Conservation (phyloP, 805 yeast species). For the Ogataea philodendri region DNA sequence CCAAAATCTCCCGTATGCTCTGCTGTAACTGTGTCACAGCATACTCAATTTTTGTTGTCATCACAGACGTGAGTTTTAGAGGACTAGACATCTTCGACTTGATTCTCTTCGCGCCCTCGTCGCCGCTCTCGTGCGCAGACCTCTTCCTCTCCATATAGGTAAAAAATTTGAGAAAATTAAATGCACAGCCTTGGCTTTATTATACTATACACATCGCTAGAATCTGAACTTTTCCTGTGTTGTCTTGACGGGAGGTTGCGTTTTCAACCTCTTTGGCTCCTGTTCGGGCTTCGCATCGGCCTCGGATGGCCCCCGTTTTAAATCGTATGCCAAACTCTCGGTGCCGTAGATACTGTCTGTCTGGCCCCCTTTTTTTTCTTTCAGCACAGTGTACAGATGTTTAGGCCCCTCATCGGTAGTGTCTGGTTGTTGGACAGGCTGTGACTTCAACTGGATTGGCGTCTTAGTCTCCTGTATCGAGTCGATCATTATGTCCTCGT, state of each 20-base stretch:
- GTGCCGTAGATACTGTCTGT: slow-evolving; percentile 33
- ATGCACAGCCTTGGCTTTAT: background rate
- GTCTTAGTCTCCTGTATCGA: slow-evolving; percentile 28
- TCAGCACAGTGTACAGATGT: slow-evolving; percentile 34
- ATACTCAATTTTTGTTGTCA: slow-evolving; percentile 43
- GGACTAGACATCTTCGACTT: too few relatives aligned
- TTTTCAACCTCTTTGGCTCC: slow-evolving; percentile 7
- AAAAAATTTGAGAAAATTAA: too few relatives aligned
- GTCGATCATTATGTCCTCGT: slow-evolving; percentile 30
- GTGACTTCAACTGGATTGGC: slow-evolving; percentile 7
- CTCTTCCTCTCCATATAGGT: too few relatives aligned
- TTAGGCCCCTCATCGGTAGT: slow-evolving; percentile 23
- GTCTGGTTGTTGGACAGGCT: slow-evolving; percentile 8
- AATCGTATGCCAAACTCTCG: slow-evolving; percentile 27
- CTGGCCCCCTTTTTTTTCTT: slow-evolving; percentile 25
- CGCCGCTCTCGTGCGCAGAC: too few relatives aligned
- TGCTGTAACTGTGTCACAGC: slow-evolving; percentile 53
- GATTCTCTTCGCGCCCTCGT: too few relatives aligned
- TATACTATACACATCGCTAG: slow-evolving; percentile 4
- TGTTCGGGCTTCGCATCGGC: slow-evolving; percentile 6
- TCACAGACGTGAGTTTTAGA: slow-evolving; percentile 13
- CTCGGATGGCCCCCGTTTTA: slow-evolving; percentile 18
- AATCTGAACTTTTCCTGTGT: slow-evolving; percentile 10
- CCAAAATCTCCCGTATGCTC: slow-evolving; percentile 47
- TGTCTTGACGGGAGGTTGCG: slow-evolving; percentile 2